These are phyloP conservation scores for Cordyceps cicadae DNA, from an alignment of 2,329 filamentous ascomycete species.

Conservation along the genomic window DNA sequence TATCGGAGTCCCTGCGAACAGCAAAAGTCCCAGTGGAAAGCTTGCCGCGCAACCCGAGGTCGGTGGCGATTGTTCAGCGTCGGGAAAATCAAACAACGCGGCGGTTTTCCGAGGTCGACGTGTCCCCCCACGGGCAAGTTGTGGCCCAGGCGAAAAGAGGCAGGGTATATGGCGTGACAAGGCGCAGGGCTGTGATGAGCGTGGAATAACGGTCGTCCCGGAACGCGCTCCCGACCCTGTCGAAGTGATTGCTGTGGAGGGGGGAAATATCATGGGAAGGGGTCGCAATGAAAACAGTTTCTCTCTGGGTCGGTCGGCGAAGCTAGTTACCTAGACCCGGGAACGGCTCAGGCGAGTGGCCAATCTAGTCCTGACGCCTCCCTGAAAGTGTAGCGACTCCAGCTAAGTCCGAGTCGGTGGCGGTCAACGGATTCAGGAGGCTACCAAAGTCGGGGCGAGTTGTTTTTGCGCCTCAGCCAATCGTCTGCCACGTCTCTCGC, in stretches of 20 bases:
- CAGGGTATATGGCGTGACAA: conserved; percentile 6
- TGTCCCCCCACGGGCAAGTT: background rate
- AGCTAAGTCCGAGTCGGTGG: conserved; percentile 9
- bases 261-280: conserved; percentile 1
- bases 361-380: conserved; percentile 4
- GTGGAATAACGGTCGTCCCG: background rate
- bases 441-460: background rate
- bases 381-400: conserved; percentile 2
- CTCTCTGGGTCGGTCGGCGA: background rate
- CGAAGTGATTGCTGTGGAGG: conserved; percentile 4
- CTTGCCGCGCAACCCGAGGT: background rate
- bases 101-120: background rate
- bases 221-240: background rate
- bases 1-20: background rate
- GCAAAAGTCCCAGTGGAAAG: background rate
- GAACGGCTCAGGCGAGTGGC: conserved; percentile 6
- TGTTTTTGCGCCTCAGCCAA: background rate
- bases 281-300: conserved; percentile 4
- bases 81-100: conserved; percentile 8
- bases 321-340: background rate
- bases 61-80: background rate
- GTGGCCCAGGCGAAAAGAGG: background rate
- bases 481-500: background rate
- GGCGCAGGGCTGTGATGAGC: background rate
- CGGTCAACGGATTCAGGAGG: conserved; percentile 1